A percentile compares a stretch with the other conserved stretches of the same genome.
Evolutionary conservation across 2,329 filamentous ascomycete genomes (phyloP).

Genomic region (Zasmidium angulare): DNA sequence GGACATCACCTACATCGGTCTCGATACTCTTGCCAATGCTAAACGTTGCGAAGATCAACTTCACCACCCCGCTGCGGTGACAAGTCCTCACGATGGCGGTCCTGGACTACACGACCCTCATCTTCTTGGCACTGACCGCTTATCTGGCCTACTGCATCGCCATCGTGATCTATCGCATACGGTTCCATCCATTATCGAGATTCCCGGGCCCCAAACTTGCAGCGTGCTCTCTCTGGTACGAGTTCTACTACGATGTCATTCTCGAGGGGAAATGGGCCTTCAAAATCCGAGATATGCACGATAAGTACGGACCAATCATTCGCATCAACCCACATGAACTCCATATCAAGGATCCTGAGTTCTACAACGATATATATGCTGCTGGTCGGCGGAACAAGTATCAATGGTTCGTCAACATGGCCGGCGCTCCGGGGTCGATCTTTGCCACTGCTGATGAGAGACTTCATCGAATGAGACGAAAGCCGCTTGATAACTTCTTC

Average conservation of each 20-base stretch:
- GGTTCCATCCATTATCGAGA: constrained; percentile 15
- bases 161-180: constrained; percentile 9
- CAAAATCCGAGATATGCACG: constrained; percentile 11
- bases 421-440: constrained; percentile 4
- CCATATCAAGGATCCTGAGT: constrained; percentile 9
- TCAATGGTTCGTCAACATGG: constrained; percentile 1
- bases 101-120: neutral
- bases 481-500: constrained; percentile 13
- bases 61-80: neutral
- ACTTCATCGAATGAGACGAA: constrained; percentile 10
- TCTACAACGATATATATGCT: constrained; percentile 10
- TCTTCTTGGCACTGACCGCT: neutral
- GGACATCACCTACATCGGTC: too few relatives aligned
- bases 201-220: constrained; percentile 15
- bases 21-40: too few relatives aligned
- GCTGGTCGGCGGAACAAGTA: constrained; percentile 8
- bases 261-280: constrained; percentile 10
- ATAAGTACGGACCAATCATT: constrained; percentile 14
- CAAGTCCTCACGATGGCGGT: neutral
- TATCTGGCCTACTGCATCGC: neutral
- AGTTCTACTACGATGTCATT: constrained; percentile 19
- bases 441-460: constrained; percentile 12
- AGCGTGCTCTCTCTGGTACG: constrained; percentile 10
- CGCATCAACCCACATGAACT: constrained; percentile 18
- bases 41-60: too few relatives aligned